A percentile compares a stretch with the other conserved stretches of the same genome.
phyloP scores from a whole-genome alignment of 2,329 filamentous ascomycete species.

The Alternaria sp. region DNA sequence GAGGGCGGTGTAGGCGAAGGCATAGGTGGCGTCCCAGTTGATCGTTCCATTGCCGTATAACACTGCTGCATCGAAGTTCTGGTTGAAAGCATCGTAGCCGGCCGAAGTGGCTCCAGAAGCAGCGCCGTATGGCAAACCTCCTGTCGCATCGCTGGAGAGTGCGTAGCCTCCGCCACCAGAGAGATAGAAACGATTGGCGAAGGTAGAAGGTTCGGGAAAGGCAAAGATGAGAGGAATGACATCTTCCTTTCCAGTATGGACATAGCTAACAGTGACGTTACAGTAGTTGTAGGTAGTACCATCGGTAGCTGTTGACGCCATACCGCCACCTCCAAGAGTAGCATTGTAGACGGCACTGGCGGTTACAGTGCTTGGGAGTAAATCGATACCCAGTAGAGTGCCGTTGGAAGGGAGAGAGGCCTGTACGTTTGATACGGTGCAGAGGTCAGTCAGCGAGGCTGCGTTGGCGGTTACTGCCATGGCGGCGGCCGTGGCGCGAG shows the following conservation, averaged over 20 bases:
- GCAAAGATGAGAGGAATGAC: constrained; percentile 46
- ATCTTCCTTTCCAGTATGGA: constrained; percentile 51
- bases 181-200: constrained; percentile 58
- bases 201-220: constrained; percentile 55
- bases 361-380: constrained; percentile 51
- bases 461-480: constrained; percentile 12
- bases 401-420: constrained; percentile 28
- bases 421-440: constrained; percentile 29
- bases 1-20: constrained; percentile 62
- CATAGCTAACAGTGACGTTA: constrained; percentile 59
- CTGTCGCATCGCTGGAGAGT: constrained; percentile 45
- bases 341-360: constrained; percentile 46
- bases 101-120: constrained; percentile 61
- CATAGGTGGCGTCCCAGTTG: constrained; percentile 61
- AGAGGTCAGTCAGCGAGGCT: constrained; percentile 12
- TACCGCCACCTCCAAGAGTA: constrained; percentile 38
- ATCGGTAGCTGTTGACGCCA: constrained; percentile 1
- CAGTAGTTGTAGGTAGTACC: constrained; percentile 50
- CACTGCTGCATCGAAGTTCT: constrained; percentile 47
- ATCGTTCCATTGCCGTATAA: constrained; percentile 58
- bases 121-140: constrained; percentile 58
- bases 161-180: constrained; percentile 58
- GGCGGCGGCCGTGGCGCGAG: constrained; percentile 7
- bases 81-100: constrained; percentile 60
- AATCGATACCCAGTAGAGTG: constrained; percentile 46